A percentile compares a stretch with the other conserved stretches of the same genome.
phyloP scores from a whole-genome alignment of 352 stramenopile species.

The Globisporangium carolinianum region DNA sequence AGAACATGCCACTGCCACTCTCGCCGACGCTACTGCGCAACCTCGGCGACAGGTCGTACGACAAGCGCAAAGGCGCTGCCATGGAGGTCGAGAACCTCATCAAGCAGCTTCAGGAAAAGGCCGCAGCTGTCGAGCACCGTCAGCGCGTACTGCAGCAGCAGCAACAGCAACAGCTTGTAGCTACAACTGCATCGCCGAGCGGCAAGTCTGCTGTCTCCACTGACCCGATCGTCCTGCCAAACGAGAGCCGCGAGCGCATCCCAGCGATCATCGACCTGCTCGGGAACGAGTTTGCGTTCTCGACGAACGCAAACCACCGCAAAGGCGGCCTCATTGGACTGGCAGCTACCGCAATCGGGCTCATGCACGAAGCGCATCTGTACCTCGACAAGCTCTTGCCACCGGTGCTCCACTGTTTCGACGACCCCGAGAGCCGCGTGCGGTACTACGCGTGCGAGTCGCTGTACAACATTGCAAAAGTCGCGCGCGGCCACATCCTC shows the following conservation, averaged over 20 bases:
- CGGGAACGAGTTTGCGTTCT: slow-evolving; percentile 97
- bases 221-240: slow-evolving; percentile 16
- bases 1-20: slow-evolving; percentile 56
- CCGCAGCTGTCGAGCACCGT: slow-evolving; percentile 68
- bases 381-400: slow-evolving; percentile 94
- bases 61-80: slow-evolving; percentile 98
- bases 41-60: slow-evolving; percentile 97
- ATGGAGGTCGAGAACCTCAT: slow-evolving; percentile 99
- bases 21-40: slow-evolving; percentile 79
- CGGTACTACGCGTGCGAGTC: slow-evolving; percentile 99
- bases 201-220: neutral
- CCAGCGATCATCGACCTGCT: slow-evolving; percentile 95
- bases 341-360: slow-evolving; percentile 95
- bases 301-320: slow-evolving; percentile 97
- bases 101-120: slow-evolving; percentile 94
- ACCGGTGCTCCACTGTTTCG: slow-evolving; percentile 98
- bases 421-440: slow-evolving; percentile 97
- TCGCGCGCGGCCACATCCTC: slow-evolving; percentile 91
- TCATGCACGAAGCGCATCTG: slow-evolving; percentile 90
- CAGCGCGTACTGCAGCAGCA: slow-evolving; percentile 46
- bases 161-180: slow-evolving; percentile 40
- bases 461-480: slow-evolving; percentile 99
- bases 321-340: slow-evolving; percentile 99
- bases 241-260: slow-evolving; percentile 76
- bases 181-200: slow-evolving; percentile 13